These are phyloP conservation scores for Cryptococcus maquisensis DNA, from an alignment of 1,284 basidiomycete species.

Conservation along the genomic window DNA sequence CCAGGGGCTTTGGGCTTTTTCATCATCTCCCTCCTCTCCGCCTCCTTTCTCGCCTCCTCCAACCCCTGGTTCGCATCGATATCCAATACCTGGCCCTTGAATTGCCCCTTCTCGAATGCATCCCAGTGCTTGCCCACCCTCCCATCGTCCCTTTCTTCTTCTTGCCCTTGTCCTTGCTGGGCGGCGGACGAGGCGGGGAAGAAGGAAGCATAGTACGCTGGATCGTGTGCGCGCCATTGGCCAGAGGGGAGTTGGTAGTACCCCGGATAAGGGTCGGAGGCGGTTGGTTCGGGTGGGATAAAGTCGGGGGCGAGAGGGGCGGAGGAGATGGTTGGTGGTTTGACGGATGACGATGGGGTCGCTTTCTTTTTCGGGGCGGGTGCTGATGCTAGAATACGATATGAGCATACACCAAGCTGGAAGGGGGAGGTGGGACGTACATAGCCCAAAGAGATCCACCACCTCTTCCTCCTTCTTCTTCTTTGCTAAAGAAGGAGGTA, in stretches of 20 bases:
- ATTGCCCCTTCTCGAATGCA: conserved; percentile 29
- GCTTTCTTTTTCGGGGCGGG: neutral
- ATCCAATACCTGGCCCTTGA: conserved; percentile 27
- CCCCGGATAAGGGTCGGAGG: conserved; percentile 74
- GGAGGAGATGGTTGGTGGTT: conserved; percentile 35
- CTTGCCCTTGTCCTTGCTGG: neutral
- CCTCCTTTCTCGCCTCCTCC: conserved; percentile 26
- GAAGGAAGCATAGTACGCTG: conserved; percentile 68
- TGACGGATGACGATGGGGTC: conserved; percentile 11
- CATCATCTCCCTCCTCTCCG: conserved; percentile 24
- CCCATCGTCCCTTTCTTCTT: conserved; percentile 25
- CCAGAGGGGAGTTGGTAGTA: conserved; percentile 82
- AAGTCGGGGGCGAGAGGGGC: conserved; percentile 55
- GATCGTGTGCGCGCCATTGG: conserved; percentile 70
- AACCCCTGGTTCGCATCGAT: conserved; percentile 35
- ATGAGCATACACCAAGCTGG: neutral
- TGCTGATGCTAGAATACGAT: neutral
- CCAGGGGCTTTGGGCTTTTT: conserved; percentile 27
- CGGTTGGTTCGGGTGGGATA: conserved; percentile 67
- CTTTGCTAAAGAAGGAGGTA: conserved; percentile 22
- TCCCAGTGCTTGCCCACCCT: conserved; percentile 42
- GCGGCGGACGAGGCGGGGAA: conserved; percentile 23
- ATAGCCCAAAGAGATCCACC: conserved; percentile 45
- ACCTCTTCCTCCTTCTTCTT: conserved; percentile 16
- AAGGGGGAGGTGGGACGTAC: conserved; percentile 20